These are phyloP conservation scores for Cercospora janseana DNA, from an alignment of 2,329 filamentous ascomycete genomes.

Conservation along the genomic window DNA sequence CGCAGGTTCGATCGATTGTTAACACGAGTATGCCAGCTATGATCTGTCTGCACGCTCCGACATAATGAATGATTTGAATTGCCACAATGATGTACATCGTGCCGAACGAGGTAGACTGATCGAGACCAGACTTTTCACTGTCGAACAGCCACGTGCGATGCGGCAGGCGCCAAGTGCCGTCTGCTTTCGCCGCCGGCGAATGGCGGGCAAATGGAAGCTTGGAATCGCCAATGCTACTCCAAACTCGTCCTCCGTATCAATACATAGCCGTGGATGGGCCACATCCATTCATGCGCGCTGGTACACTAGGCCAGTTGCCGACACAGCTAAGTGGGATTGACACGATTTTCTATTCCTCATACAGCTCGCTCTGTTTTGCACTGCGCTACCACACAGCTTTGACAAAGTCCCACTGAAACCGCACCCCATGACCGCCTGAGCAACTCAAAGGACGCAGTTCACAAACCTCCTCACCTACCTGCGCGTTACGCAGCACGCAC, in stretches of 20 bases:
- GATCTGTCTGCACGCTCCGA: too few species aligned
- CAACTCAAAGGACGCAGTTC: background rate
- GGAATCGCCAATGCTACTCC: background rate
- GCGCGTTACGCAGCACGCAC: background rate
- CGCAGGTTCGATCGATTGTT: too few species aligned
- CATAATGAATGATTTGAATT: too few species aligned
- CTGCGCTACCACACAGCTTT: background rate
- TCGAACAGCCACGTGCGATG: background rate
- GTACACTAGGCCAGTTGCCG: background rate
- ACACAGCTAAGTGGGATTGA: background rate
- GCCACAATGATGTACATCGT: too few species aligned
- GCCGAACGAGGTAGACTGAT: background rate
- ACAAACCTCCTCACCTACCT: background rate
- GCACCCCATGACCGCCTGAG: background rate
- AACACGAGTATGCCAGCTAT: too few species aligned
- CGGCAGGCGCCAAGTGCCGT: background rate
- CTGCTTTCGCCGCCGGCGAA: background rate
- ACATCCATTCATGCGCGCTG: slow-evolving; percentile 1
- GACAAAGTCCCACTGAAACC: background rate
- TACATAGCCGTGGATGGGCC: background rate
- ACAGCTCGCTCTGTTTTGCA: background rate
- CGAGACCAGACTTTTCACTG: background rate
- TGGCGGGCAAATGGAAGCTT: background rate
- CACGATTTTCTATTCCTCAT: background rate
- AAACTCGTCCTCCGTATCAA: background rate